A percentile compares a stretch with the other conserved stretches of the same genome.
Evolutionary conservation across 257 asterid genomes (phyloP).

Genomic region (Nicotiana tomentosiformis): DNA sequence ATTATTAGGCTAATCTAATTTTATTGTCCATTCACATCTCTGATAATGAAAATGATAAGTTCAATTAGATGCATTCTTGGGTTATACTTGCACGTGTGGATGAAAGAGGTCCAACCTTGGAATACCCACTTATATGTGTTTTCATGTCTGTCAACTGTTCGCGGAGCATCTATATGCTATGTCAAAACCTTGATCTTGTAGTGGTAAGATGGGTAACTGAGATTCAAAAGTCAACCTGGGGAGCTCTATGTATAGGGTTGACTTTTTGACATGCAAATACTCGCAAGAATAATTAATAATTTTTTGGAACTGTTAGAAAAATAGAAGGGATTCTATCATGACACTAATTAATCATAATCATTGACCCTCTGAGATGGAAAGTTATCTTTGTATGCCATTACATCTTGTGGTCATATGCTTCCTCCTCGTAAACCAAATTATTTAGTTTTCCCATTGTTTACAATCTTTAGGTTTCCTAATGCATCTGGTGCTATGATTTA

Average conservation of each 20-base stretch:
- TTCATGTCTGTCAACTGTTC: not conserved
- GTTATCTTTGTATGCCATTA: not conserved
- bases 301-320: not conserved
- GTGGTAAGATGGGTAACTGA: not conserved
- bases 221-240: not conserved
- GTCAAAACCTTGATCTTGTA: not conserved
- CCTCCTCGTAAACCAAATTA: not conserved
- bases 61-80: not conserved
- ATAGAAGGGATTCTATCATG: not conserved
- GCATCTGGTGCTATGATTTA: conserved; percentile 90
- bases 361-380: not conserved
- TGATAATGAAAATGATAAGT: not conserved
- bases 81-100: not conserved
- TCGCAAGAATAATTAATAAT: not conserved
- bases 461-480: conserved; percentile 60
- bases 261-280: not conserved
- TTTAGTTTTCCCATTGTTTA: not conserved
- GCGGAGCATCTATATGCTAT: not conserved
- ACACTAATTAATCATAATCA: not conserved
- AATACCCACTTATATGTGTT: not conserved
- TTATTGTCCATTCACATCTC: not conserved
- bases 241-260: not conserved
- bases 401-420: not conserved
- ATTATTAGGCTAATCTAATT: not conserved
- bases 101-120: not conserved